These are phyloP conservation scores for Nannochloropsis limnetica DNA, from an alignment of 352 stramenopile genomes.

Conservation along the genomic window DNA sequence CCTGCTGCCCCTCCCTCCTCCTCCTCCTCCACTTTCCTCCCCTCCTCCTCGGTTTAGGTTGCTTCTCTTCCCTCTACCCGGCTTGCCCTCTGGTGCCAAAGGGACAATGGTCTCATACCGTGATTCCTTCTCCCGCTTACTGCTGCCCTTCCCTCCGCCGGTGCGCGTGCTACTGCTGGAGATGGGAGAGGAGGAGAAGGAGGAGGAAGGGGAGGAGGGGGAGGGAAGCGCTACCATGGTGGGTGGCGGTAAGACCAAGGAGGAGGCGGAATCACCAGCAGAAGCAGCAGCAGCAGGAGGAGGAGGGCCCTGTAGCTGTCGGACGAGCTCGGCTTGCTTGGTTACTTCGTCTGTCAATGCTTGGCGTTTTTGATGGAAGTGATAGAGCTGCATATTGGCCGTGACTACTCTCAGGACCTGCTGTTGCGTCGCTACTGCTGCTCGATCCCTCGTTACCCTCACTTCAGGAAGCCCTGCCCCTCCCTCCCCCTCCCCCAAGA, in stretches of 20 bases:
- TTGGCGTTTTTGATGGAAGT: conserved; percentile 8
- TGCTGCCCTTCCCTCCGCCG: not conserved
- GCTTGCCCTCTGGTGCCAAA: not conserved
- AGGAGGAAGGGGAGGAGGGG: not conserved
- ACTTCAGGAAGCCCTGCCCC: not conserved
- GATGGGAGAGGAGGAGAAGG: not conserved
- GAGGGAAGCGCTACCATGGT: not conserved
- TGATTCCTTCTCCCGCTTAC: not conserved
- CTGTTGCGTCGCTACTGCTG: conserved; percentile 7
- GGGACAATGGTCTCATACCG: not conserved
- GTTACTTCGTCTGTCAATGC: not conserved
- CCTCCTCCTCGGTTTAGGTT: not conserved
- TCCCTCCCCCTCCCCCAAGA: not conserved
- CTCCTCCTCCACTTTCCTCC: not conserved
- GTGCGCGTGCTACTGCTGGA: not conserved
- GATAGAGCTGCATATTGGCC: conserved; percentile 31
- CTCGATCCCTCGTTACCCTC: conserved; percentile 4
- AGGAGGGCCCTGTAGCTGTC: conserved; percentile 15
- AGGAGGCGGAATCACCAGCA: not conserved
- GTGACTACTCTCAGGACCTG: conserved; percentile 12
- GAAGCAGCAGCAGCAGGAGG: not conserved
- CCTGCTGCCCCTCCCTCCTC: not conserved
- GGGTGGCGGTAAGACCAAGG: not conserved
- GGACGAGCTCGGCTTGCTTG: not conserved
- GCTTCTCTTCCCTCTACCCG: not conserved